Conservation (phyloP, 768 basidiomycete genomes). For the Termitomyces eurrhizus region DNA sequence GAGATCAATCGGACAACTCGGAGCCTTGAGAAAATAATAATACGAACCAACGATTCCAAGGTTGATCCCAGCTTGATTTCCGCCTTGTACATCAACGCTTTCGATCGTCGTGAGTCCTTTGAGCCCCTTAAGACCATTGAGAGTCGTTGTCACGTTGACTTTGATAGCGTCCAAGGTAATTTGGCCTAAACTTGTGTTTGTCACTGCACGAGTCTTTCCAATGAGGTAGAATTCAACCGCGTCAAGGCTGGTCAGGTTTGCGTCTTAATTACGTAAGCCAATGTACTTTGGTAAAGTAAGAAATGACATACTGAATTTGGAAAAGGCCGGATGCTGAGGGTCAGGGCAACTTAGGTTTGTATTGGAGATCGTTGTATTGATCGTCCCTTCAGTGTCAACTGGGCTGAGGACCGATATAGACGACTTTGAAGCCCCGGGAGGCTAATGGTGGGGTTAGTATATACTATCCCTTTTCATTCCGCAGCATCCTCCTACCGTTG, state of each 20-base stretch:
- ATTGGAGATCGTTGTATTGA: conserved; percentile 58
- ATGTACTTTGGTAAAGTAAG: not conserved
- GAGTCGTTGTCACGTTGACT: conserved; percentile 61
- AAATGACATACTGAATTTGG: conserved; percentile 50
- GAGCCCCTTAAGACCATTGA: conserved; percentile 60
- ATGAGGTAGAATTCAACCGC: conserved; percentile 52
- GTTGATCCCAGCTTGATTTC: conserved; percentile 52
- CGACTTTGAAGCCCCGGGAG: conserved; percentile 60
- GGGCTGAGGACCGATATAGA: conserved; percentile 47
- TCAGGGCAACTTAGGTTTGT: conserved; percentile 49
- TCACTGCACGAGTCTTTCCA: conserved; percentile 56
- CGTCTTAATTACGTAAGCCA: conserved; percentile 33
- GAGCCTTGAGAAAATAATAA: not conserved
- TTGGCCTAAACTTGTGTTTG: conserved; percentile 58
- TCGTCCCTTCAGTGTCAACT: conserved; percentile 55
- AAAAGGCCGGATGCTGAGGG: conserved; percentile 45
- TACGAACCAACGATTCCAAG: conserved; percentile 54
- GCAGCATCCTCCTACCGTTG: conserved; percentile 37
- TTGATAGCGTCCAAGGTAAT: conserved; percentile 70
- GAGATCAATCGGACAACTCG: conserved; percentile 1
- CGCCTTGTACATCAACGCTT: conserved; percentile 63
- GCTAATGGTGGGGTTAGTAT: conserved; percentile 30
- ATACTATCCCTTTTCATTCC: not conserved
- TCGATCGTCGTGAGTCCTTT: conserved; percentile 52
- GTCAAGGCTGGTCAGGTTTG: conserved; percentile 47